These are phyloP conservation scores for Aegle marmelos DNA, from an alignment of 345 rosid species.

Conservation along the genomic window DNA sequence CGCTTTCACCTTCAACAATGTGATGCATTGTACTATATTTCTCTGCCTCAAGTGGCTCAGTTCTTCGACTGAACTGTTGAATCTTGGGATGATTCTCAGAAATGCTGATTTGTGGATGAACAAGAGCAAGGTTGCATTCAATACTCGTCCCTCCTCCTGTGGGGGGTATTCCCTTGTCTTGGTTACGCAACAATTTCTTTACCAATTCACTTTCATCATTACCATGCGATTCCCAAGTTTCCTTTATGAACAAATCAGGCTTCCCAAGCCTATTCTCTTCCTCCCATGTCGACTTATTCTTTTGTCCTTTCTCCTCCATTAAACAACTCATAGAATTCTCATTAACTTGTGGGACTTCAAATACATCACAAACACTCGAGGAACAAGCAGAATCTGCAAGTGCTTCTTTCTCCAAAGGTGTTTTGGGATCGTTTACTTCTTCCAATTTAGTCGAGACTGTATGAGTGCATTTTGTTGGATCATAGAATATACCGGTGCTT, in stretches of 20 bases:
- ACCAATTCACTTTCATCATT: slow-evolving; percentile 25
- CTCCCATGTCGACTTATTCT: slow-evolving; percentile 21
- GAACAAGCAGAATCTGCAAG: slow-evolving; percentile 20
- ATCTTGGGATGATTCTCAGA: slow-evolving; percentile 18
- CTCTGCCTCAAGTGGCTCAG: slow-evolving; percentile 46
- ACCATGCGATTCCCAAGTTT: slow-evolving; percentile 6
- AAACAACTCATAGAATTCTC: slow-evolving; percentile 17
- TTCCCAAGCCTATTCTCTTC: slow-evolving; percentile 38
- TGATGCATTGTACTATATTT: slow-evolving; percentile 26
- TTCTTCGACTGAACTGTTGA: slow-evolving; percentile 33
- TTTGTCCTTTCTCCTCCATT: slow-evolving; percentile 7
- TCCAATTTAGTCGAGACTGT: slow-evolving; percentile 19
- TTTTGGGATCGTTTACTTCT: slow-evolving; percentile 27
- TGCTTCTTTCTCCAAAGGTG: slow-evolving; percentile 17
- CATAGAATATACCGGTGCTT: slow-evolving; percentile 22
- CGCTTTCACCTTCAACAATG: slow-evolving; percentile 33
- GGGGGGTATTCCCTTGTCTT: slow-evolving; percentile 26
- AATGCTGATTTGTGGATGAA: not conserved
- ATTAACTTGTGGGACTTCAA: slow-evolving; percentile 52
- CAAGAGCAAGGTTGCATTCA: slow-evolving; percentile 17
- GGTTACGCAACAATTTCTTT: slow-evolving; percentile 29
- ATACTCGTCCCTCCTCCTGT: slow-evolving; percentile 18
- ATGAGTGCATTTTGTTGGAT: slow-evolving; percentile 24
- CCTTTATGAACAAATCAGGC: slow-evolving; percentile 23
- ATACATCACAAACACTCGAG: slow-evolving; percentile 53